Evolutionary conservation across 768 basidiomycete species (phyloP).

Genomic region (Russula sp.): DNA sequence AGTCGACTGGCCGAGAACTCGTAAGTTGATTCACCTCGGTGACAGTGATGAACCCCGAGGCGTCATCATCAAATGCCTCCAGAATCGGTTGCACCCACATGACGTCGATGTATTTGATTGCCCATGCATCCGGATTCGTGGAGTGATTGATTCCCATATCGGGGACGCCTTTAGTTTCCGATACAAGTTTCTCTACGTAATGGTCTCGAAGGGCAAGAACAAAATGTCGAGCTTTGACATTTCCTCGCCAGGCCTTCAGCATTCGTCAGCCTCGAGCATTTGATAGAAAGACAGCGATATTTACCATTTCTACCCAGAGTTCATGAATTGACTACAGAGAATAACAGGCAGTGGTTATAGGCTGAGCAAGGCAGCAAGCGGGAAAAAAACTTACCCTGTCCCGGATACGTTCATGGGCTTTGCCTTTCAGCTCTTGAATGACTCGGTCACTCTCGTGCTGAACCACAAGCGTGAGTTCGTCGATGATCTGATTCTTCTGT

Average conservation of each 20-base stretch:
- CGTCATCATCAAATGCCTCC: constrained; percentile 40
- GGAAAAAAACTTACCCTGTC: constrained; percentile 7
- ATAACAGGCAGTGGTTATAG: not conserved
- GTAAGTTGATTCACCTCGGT: constrained; percentile 38
- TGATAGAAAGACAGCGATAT: not conserved
- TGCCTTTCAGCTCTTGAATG: constrained; percentile 29
- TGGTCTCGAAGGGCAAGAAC: constrained; percentile 37
- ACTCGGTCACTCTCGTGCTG: constrained; percentile 27
- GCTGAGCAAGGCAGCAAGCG: not conserved
- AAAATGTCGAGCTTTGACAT: constrained; percentile 27
- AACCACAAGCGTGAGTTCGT: constrained; percentile 27
- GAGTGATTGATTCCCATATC: not conserved
- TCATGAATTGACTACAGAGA: constrained; percentile 12
- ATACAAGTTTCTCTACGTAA: constrained; percentile 32
- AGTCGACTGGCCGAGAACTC: constrained; percentile 31
- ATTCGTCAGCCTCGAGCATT: not conserved
- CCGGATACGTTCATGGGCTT: constrained; percentile 34
- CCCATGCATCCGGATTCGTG: constrained; percentile 33
- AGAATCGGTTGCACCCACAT: constrained; percentile 32
- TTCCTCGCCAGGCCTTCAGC: constrained; percentile 29
- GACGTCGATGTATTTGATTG: constrained; percentile 31
- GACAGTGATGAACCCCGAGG: constrained; percentile 38
- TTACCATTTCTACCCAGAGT: constrained; percentile 35
- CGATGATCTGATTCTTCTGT: constrained; percentile 26
- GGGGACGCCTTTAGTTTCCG: not conserved